Percentiles rank a stretch among this genome's conserved stretches.
phyloP scores from a whole-genome alignment of 805 yeast species.

The Metschnikowia anglica region DNA sequence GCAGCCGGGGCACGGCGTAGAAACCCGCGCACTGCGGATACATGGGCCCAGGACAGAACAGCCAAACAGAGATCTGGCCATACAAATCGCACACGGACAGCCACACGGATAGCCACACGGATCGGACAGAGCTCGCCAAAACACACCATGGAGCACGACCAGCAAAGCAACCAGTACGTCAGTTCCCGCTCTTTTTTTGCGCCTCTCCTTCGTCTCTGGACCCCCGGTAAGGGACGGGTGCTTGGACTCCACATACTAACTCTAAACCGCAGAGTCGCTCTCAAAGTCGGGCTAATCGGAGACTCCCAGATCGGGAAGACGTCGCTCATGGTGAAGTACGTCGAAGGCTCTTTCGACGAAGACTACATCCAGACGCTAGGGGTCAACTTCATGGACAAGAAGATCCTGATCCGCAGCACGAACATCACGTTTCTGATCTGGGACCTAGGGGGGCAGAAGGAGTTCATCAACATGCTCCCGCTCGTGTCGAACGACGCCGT shows the following conservation, averaged over 20 bases:
- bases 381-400: constrained; percentile 91
- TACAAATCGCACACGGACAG: too few species aligned
- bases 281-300: constrained; percentile 90
- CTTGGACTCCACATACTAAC: constrained; percentile 23
- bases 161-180: constrained; percentile 41
- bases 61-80: too few species aligned
- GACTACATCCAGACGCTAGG: constrained; percentile 93
- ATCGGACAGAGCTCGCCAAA: too few species aligned
- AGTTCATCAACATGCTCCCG: constrained; percentile 93
- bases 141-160: constrained; percentile 21
- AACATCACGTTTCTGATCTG: constrained; percentile 88
- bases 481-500: constrained; percentile 90
- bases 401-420: constrained; percentile 78
- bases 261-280: constrained; percentile 46
- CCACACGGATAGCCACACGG: too few species aligned
- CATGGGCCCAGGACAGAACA: too few species aligned
- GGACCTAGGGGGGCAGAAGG: constrained; percentile 96
- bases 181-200: not conserved
- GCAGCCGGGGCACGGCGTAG: not conserved
- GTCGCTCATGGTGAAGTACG: constrained; percentile 93
- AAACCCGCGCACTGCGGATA: too few species aligned
- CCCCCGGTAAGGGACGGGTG: too few species aligned
- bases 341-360: constrained; percentile 90
- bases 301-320: constrained; percentile 97
- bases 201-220: too few species aligned